These are phyloP conservation scores for Candida ponderosae DNA, from an alignment of 805 yeast genomes.

Conservation along the genomic window DNA sequence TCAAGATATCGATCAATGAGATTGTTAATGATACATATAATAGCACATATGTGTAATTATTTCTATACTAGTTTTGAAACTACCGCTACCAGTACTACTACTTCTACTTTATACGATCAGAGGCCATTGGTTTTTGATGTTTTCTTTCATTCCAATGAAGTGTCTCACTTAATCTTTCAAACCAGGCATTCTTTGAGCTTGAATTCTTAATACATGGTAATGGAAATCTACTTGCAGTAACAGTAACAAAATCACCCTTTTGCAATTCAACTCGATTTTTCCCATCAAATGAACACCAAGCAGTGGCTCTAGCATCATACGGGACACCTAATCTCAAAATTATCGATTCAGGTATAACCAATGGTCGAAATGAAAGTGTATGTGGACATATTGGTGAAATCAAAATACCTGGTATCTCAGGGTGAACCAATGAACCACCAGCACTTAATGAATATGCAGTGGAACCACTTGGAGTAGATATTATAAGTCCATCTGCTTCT, in stretches of 20 bases:
- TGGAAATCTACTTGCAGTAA: constrained; percentile 26
- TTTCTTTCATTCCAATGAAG: constrained; percentile 28
- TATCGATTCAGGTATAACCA: constrained; percentile 36
- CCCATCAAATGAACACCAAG: constrained; percentile 30
- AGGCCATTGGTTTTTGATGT: constrained; percentile 20
- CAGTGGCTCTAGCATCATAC: constrained; percentile 22
- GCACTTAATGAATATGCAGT: constrained; percentile 48
- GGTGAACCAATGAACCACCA: constrained; percentile 50
- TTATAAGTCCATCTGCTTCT: constrained; percentile 59
- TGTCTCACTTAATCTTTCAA: constrained; percentile 24
- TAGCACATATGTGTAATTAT: no score
- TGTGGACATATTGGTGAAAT: constrained; percentile 52
- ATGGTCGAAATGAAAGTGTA: constrained; percentile 43
- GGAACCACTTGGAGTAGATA: constrained; percentile 63
- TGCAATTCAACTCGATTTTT: constrained; percentile 23
- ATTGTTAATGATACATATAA: no score
- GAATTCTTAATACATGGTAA: constrained; percentile 20
- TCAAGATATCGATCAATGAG: no score
- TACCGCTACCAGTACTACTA: no score
- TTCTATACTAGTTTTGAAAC: no score
- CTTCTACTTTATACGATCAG: neutral
- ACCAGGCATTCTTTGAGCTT: constrained; percentile 21
- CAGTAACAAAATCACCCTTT: constrained; percentile 24
- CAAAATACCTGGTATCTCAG: constrained; percentile 45
- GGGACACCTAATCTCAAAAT: constrained; percentile 26